Base-by-base conservation (phyloP, 164 flowering plant species). In the Tinospora cordifolia region DNA sequence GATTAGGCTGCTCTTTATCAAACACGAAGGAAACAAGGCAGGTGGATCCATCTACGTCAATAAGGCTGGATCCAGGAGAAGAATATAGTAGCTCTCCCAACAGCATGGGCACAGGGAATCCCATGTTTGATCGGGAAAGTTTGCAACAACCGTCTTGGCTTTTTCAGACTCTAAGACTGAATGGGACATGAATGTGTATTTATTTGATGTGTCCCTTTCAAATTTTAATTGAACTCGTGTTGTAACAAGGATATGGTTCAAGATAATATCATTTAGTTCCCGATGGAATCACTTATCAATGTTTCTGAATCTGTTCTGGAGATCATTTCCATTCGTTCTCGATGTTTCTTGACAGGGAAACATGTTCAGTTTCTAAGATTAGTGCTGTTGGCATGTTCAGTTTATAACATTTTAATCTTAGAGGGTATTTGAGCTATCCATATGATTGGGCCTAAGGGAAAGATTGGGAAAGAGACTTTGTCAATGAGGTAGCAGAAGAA, bases 141-240 rank as follows among this genome's bases (percentile, higher is more conserved):
- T 72, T 72, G 65, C 82, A 82, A 74, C 69, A 72, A 62, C 86
- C 90, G 9, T 86, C 81, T 75, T 86, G 91, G 90, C 83, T 87
- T 65, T 75, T 86, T 47, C 86, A 77, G 68, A 79, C 82, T 58
- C 74, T 84, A 49, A 85, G 83, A 75, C 78, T 81, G 49, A 84
- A 84, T 60, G 78, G 85, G 36, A 80, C 73, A 15, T 83, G 74
- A 78, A 73, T 34, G 54, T 68, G 40, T 41, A 38, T 57, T 59
- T 71, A 38, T 68, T 40, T 36, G 24, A 26, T 8, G 54, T 36
- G 46, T 64, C 66, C 66, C 58, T 70, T 51, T 30, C 68, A 62
- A 62, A 3, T 40, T 25, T 24, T 67, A 67, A 41, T 22, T 60
- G 65, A 59, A 58, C 30, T 66, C 40, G 46, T 57, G 36, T 40